phyloP scores from a whole-genome alignment of 345 rosid genomes.

The Luvunga scandens region DNA sequence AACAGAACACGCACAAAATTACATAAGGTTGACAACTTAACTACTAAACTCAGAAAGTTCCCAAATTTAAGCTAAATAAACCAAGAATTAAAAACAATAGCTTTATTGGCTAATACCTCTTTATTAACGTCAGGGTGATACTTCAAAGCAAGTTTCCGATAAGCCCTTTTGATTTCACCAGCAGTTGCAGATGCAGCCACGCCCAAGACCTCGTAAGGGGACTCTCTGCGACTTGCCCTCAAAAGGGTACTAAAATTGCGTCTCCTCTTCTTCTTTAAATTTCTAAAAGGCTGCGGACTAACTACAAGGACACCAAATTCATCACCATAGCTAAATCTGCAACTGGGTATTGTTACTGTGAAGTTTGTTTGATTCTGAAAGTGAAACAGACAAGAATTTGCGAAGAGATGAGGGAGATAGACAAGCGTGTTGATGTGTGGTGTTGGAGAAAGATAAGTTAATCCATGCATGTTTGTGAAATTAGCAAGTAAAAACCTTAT shows the following conservation, averaged over 20 bases:
- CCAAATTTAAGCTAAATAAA: background rate
- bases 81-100: background rate
- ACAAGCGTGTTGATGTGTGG: conserved; percentile 19
- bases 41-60: background rate
- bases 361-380: conserved; percentile 26
- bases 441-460: conserved; percentile 13
- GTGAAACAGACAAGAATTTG: conserved; percentile 35
- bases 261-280: conserved; percentile 34
- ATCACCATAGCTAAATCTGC: conserved; percentile 31
- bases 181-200: conserved; percentile 76
- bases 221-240: conserved; percentile 58
- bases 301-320: conserved; percentile 17
- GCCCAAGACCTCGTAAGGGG: conserved; percentile 86
- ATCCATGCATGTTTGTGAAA: conserved; percentile 28
- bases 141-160: conserved; percentile 92
- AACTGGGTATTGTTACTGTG: conserved; percentile 24
- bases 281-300: conserved; percentile 17
- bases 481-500: background rate
- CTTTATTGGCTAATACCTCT: conserved; percentile 44
- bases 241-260: conserved; percentile 16
- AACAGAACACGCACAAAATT: background rate
- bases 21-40: background rate
- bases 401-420: conserved; percentile 31
- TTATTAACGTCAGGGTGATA: conserved; percentile 95
- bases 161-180: conserved; percentile 90